phyloP scores from a whole-genome alignment of 768 basidiomycete genomes.

The Mycena epipterygia region DNA sequence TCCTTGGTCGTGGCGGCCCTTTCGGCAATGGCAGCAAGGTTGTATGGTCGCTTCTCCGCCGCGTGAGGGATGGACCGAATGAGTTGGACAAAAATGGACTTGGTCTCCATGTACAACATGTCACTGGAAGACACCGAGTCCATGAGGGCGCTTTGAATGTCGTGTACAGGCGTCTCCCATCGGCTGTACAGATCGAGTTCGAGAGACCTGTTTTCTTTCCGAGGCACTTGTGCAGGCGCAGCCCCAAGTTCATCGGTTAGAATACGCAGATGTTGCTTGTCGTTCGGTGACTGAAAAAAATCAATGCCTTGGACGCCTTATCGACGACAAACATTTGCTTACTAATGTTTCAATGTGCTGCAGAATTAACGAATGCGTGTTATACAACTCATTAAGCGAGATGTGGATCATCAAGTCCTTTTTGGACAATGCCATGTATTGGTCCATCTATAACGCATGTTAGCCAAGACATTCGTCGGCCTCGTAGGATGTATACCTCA shows the following conservation, averaged over 20 bases:
- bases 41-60: constrained; percentile 89
- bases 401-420: constrained; percentile 99
- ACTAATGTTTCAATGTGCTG: constrained; percentile 97
- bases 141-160: constrained; percentile 96
- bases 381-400: constrained; percentile 98
- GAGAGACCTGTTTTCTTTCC: constrained; percentile 96
- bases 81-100: constrained; percentile 98
- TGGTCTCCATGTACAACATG: constrained; percentile 99
- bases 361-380: constrained; percentile 94
- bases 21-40: constrained; percentile 91
- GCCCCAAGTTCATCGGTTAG: constrained; percentile 96
- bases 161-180: constrained; percentile 99
- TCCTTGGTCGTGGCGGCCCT: constrained; percentile 98
- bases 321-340: constrained; percentile 47
- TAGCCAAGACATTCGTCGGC: neutral
- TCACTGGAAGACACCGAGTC: constrained; percentile 97
- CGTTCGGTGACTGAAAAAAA: constrained; percentile 86
- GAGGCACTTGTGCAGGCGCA: constrained; percentile 94
- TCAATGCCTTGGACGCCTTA: constrained; percentile 11
- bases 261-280: constrained; percentile 97
- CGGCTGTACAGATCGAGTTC: constrained; percentile 95
- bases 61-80: constrained; percentile 93
- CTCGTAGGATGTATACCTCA: constrained; percentile 68
- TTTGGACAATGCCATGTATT: constrained; percentile 99
- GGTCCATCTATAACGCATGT: constrained; percentile 85